Evolutionary conservation across 495 filamentous ascomycete genomes (phyloP), one percentile per base, ranked within the genome.

Genomic region (Extremus antarcticus): DNA sequence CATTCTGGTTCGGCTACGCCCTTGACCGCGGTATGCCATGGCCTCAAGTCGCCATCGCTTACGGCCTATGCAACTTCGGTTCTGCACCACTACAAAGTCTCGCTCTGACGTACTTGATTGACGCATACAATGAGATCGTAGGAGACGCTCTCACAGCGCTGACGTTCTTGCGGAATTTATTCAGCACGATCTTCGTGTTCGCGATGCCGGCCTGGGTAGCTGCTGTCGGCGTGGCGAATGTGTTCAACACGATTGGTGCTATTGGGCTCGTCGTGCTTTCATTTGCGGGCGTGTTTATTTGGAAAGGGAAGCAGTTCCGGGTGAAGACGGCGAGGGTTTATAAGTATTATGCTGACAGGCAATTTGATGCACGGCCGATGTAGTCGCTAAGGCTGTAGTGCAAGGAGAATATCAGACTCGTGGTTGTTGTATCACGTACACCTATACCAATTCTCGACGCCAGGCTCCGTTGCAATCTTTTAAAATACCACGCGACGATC

Each of bases 131-230:
- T 3, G 57, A 59, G n/a, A 55, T 59, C 29, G 45, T 59, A 19
- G 57, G 57, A 19, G 57, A 59, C 24, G 46, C 57, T 1, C 47
- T 59, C 11, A 55, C 52, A 8, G 57, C 45, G 17, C n/a, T 59
- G 20, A 59, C 57, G 1, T 11, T 51, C 38, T 17, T 47, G 2
- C 57, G 57, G 1, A 59, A 59, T 46, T 3, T 32, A 3, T 23
- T 59, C 10, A 51, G 45, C 51, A 59, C 57, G 3, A 59, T 59
- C 43, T 59, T 59, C 57, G 57, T 59, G 20, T 59, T 59, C 47
- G 57, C 57, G 2, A 50, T 59, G 45, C 46, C 57, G 16, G 45
- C 57, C 1, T 59, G 57, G 57, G 25, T 47, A 2, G 51, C 43
- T 9, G 51, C 32, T 2, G 57, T 59, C 2, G 57, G 57, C 3